Evolutionary conservation across 1,284 basidiomycete species (phyloP), one percentile per base, ranked within the genome.

Genomic region (Singerocomus inundabilis): DNA sequence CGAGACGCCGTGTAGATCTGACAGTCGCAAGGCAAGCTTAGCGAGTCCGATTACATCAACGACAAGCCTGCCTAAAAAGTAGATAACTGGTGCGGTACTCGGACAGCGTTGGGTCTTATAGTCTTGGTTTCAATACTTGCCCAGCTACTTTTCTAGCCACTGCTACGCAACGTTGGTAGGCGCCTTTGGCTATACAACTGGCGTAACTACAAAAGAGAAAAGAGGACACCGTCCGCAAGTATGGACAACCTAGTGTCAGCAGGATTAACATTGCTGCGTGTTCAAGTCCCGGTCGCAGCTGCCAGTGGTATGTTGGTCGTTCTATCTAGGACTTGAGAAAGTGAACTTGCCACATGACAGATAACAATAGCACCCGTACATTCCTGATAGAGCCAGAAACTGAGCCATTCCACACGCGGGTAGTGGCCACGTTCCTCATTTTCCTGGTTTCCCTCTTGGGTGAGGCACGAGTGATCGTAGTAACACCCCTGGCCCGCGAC

Each of bases 381-480:
- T 35, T 45, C 47, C 21, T 44, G 26, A 47, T 47, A 47, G 48
- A 37, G 3, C 24, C 42, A n/a, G 52, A 49, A 16, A 32, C 26
- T 1, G 43, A 62, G 15, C 31, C 32, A 7, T 44, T 55, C n/a
- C 34, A 36, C 31, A 38, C 38, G 1, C 57, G 56, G 0, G 24
- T 69, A 6, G 31, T 57, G 9, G 72, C 72, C 25, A 74, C 75
- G 61, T 51, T 70, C 26, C 58, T 66, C 48, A 74, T 78, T 45
- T 69, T 76, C 43, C 50, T 69, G 32, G 68, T 74, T 21, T 79
- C 77, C 47, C 68, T 78, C 42, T 67, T 73, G 30, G 64, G 63
- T 69, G 44, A 61, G 45, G 36, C 45, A 4, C 15, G 39, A 5
- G 1, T 34, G 18, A 47, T 48, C 30, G 36, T 40, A 32, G 12